Evolutionary conservation across 1,284 basidiomycete species (phyloP), one percentile per base, ranked within the genome.

Genomic region (Neolentinus lepideus): DNA sequence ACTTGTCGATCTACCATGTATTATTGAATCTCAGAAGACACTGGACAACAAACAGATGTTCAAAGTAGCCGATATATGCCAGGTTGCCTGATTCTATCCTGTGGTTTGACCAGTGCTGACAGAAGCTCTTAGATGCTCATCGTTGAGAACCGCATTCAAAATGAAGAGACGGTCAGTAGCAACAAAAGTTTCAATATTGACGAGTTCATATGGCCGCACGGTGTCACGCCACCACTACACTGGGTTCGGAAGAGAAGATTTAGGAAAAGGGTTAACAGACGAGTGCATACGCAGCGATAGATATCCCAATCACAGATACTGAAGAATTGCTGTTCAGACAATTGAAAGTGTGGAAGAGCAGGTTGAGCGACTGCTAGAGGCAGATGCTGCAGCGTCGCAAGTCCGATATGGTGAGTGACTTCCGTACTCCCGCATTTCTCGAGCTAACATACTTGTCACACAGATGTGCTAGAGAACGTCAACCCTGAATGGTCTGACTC

Each of bases 341-440:
- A 98, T 98, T 61, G 95, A 98, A 74, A 95, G 92, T 31, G 94
- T 98, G 2, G 96, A 99, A 69, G 89, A 96, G 70, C 92, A 96
- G 67, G 96, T 99, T 1, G 97, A 99, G 67, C 77, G 94, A 56
- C 71, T 99, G 46, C 71, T 99, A 29, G 89, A 90, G 59, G 88
- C 90, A 60, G 97, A 99, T 71, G 81, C 86, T 10, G 72, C 88
- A 54, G 93, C 95, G 1, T 75, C 84, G 0, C 81, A 91, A 59
- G 85, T 93, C 52, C 82, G 86, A 73, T 93, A 87, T 62, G 88
- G 90, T 85, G 60, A 45, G 76, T 16, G 4, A 43, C 6, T 43
- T 43, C 62, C 9, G 51, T n/a, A 11, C 55, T 12, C 51, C 33
- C 24, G 54, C 52, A 16, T 52, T 12, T 25, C 27, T 45, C 22